These are phyloP conservation scores for Streptanthus diversifolius DNA, from an alignment of 345 rosid species.

Conservation along the genomic window DNA sequence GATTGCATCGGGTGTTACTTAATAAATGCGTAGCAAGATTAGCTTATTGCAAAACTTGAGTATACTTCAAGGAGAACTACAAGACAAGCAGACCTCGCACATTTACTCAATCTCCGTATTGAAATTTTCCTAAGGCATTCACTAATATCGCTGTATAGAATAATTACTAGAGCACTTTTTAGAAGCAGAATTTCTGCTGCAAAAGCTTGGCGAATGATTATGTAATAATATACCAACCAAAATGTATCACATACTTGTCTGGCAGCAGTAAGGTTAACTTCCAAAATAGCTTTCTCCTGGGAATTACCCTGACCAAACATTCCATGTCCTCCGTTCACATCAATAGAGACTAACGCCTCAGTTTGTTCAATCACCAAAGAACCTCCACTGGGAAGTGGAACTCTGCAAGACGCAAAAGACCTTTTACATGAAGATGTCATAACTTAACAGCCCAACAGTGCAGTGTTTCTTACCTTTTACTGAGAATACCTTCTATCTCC, in stretches of 20 bases:
- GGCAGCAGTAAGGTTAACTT: constrained; percentile 92
- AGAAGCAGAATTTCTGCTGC: neutral
- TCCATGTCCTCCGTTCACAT: constrained; percentile 97
- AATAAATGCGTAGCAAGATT: neutral
- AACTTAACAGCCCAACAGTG: neutral
- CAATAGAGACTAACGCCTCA: constrained; percentile 95
- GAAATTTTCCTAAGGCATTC: neutral
- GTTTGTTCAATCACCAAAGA: constrained; percentile 97
- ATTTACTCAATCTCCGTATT: constrained; percentile 7
- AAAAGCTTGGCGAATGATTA: neutral
- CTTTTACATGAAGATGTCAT: constrained; percentile 10
- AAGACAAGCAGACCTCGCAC: neutral
- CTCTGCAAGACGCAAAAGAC: constrained; percentile 48
- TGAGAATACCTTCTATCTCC: constrained; percentile 78
- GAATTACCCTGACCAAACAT: constrained; percentile 89
- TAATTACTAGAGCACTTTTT: neutral
- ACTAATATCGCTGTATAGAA: neutral
- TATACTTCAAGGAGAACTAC: constrained; percentile 9
- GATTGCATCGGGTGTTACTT: neutral
- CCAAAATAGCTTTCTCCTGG: constrained; percentile 86
- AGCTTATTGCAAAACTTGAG: constrained; percentile 13
- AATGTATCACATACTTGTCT: constrained; percentile 59
- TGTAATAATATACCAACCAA: neutral
- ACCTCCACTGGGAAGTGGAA: constrained; percentile 83
- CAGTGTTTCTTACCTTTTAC: constrained; percentile 65